Base-by-base conservation (phyloP, 768 basidiomycete genomes). In the Kwoniella europaea region DNA sequence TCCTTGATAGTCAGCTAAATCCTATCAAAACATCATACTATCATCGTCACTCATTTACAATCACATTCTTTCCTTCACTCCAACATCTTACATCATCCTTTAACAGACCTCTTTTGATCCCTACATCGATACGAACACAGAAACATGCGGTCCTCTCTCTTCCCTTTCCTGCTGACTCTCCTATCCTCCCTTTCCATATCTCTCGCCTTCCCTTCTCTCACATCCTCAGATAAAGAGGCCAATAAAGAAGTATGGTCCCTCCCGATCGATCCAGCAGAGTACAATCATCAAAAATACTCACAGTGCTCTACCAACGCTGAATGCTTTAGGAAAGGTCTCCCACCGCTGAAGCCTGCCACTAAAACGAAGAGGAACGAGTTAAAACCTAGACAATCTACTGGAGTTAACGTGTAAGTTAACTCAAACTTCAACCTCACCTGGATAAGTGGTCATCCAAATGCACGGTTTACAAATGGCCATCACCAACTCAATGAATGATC, bases 291-390 rank as follows among this genome's bases (percentile, higher is more conserved):
- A 12, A 20, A 9, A 55, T 55, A 18, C 24, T n/a, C 54, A n/a
- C 54, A 55, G 24, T 55, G 54, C 12, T 55, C 54, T 20, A 55
- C 54, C n/a, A 55, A 55, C 24, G 54, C 54, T 55, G 54, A 55
- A 22, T 55, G 54, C 24, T 55, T 55, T 55, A 55, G 54, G 24
- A 55, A 55, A 55, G 54, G 54, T n/a, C 24, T 55, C 10, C 54
- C 54, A n/a, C 54, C 54, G 20, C 12, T 55, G 24, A 55, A 55
- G 12, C 54, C 54, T 55, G 54, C 20, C 0, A 55, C 18, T 55
- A 55, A 55, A 22, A 55, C 54, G 15, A 55, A 22, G 24, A 55
- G 54, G 24, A 22, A 22, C 12, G 24, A n/a, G 20, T 55, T 55
- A 12, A n/a, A 55, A 22, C 54, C 54, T 55, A 55, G 54, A 55